Conservation (phyloP, 768 basidiomycete genomes). For the Tremella mesenterica region DNA sequence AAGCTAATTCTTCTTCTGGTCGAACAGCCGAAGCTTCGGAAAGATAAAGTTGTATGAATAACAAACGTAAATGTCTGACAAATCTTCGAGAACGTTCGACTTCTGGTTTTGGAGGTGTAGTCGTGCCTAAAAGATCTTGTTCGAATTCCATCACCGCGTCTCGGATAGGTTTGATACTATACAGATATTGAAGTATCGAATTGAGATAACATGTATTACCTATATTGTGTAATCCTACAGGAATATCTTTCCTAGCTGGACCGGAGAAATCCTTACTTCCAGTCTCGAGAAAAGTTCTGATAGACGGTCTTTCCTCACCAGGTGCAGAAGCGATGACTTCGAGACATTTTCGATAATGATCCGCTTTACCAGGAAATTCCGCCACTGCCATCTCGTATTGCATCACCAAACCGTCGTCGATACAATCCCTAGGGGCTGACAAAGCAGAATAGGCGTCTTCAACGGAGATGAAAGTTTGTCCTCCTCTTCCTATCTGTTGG, state of each 20-base stretch:
- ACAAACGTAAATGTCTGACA: constrained; percentile 28
- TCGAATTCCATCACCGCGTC: constrained; percentile 35
- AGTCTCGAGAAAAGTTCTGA: constrained; percentile 28
- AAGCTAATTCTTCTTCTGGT: constrained; percentile 42
- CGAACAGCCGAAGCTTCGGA: constrained; percentile 31
- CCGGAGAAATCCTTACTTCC: constrained; percentile 19
- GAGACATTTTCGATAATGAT: constrained; percentile 33
- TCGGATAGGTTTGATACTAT: constrained; percentile 38
- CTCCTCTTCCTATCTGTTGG: constrained; percentile 18
- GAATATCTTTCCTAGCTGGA: constrained; percentile 30
- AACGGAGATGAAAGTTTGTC: constrained; percentile 24
- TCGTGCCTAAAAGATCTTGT: constrained; percentile 3
- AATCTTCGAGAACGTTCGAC: constrained; percentile 36
- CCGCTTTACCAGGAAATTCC: constrained; percentile 33
- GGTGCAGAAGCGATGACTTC: constrained; percentile 30
- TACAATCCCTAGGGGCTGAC: constrained; percentile 24
- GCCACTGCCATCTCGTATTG: constrained; percentile 38
- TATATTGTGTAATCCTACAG: constrained; percentile 39
- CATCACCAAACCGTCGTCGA: constrained; percentile 38
- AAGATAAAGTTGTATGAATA: constrained; percentile 33
- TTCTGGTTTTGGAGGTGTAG: constrained; percentile 16
- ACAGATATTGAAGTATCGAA: constrained; percentile 42
- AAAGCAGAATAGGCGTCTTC: constrained; percentile 34
- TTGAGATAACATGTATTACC: constrained; percentile 44
- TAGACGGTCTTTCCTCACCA: constrained; percentile 23